phyloP scores from a whole-genome alignment of 495 filamentous ascomycete species.

The Baudoinia panamericana region DNA sequence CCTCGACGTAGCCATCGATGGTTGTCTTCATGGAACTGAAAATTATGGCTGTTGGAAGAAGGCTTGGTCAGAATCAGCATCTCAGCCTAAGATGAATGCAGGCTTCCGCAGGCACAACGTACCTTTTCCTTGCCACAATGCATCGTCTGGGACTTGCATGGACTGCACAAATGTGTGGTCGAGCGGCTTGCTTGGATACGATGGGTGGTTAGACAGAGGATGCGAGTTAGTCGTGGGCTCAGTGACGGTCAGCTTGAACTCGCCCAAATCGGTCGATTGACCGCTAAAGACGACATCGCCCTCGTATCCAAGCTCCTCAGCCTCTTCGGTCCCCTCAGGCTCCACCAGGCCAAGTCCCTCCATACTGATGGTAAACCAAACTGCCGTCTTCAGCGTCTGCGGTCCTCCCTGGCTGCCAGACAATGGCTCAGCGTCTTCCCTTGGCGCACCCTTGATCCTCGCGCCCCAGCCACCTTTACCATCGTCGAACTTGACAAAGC shows the following conservation, averaged over 20 bases:
- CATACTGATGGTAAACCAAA: conserved; percentile 68
- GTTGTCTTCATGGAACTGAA: conserved; percentile 66
- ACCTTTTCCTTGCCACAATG: conserved; percentile 78
- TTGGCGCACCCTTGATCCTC: conserved; percentile 68
- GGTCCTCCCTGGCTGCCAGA: conserved; percentile 9
- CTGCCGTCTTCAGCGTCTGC: conserved; percentile 53
- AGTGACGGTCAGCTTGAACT: conserved; percentile 72
- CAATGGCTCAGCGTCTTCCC: conserved; percentile 44
- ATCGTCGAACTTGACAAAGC: conserved; percentile 85
- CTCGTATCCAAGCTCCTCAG: conserved; percentile 43
- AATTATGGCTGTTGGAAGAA: conserved; percentile 38
- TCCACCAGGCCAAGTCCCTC: conserved; percentile 63
- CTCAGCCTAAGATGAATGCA: conserved; percentile 17
- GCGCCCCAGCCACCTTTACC: conserved; percentile 84
- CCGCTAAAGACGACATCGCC: conserved; percentile 66
- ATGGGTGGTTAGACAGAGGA: conserved; percentile 48
- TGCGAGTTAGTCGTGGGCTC: conserved; percentile 46
- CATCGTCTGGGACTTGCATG: conserved; percentile 48
- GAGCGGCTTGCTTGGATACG: conserved; percentile 59
- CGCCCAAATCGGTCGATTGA: conserved; percentile 59
- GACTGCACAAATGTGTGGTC: conserved; percentile 65
- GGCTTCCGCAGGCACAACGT: background rate
- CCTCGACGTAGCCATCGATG: conserved; percentile 53
- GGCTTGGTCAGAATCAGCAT: conserved; percentile 19
- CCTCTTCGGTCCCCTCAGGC: conserved; percentile 38